Evolutionary conservation across 129 eudicot genomes (phyloP).

Genomic region (Centaurea solstitialis): DNA sequence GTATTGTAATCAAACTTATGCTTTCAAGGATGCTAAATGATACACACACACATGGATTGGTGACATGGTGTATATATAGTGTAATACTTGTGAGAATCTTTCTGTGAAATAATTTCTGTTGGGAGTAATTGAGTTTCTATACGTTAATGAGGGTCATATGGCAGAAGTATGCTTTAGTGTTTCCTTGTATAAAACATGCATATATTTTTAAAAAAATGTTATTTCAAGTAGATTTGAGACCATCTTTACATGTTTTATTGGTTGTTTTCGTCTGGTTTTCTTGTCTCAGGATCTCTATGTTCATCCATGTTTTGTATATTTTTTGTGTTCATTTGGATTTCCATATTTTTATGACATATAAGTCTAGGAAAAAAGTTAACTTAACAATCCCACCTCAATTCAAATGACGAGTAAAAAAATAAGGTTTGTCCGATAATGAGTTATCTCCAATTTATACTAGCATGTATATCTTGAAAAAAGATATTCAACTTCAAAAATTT

Average conservation of each 20-base stretch:
- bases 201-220: too few relatives aligned
- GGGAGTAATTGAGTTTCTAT: not conserved
- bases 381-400: not conserved
- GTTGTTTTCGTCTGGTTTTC: not conserved
- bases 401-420: too few relatives aligned
- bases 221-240: not conserved
- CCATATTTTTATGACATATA: too few relatives aligned
- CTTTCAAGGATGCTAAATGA: too few relatives aligned
- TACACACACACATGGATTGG: too few relatives aligned
- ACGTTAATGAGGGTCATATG: too few relatives aligned
- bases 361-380: not conserved
- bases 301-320: not conserved
- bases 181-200: too few relatives aligned
- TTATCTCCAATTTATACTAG: too few relatives aligned
- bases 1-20: constrained; percentile 19
- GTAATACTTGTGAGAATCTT: not conserved
- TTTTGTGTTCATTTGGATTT: too few relatives aligned
- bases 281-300: not conserved
- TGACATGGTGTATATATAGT: not conserved
- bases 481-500: not conserved
- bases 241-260: not conserved
- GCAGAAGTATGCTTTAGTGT: too few relatives aligned
- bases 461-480: too few relatives aligned
- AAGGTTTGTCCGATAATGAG: too few relatives aligned
- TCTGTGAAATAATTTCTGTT: not conserved